phyloP scores from a whole-genome alignment of 768 basidiomycete genomes.

The Piloderma croceum region DNA sequence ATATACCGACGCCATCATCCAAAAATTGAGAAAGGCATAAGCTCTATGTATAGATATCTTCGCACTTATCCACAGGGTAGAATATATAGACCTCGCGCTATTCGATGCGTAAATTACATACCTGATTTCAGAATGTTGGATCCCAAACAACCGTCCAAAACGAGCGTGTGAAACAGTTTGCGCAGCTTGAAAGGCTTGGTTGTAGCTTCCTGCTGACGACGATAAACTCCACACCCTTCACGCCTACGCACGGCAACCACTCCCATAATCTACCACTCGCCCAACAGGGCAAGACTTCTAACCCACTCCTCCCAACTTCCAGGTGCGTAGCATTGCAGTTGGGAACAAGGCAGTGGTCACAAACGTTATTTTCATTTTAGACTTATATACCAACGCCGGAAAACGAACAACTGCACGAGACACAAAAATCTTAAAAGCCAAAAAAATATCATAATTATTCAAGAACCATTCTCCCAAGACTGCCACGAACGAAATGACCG shows the following conservation, averaged over 20 bases:
- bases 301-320: slow-evolving; percentile 26
- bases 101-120: too few relatives aligned
- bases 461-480: slow-evolving; percentile 37
- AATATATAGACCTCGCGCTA: too few relatives aligned
- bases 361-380: too few relatives aligned
- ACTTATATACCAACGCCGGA: too few relatives aligned
- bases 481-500: slow-evolving; percentile 86
- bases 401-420: slow-evolving; percentile 15
- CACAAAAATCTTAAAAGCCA: slow-evolving; percentile 48
- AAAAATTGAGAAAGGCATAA: slow-evolving; percentile 46
- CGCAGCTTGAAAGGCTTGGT: too few relatives aligned
- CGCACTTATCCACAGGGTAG: too few relatives aligned
- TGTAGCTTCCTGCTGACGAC: slow-evolving; percentile 30
- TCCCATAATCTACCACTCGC: slow-evolving; percentile 69
- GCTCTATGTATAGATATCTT: too few relatives aligned
- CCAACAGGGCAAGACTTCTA: slow-evolving; percentile 83
- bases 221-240: slow-evolving; percentile 40
- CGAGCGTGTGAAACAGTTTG: too few relatives aligned
- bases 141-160: too few relatives aligned
- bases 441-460: slow-evolving; percentile 36
- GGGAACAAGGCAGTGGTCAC: too few relatives aligned
- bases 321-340: too few relatives aligned
- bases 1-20: slow-evolving; percentile 84
- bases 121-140: too few relatives aligned
- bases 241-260: slow-evolving; percentile 53